Base-by-base conservation (phyloP, 768 basidiomycete species). In the Amanita molliuscula region DNA sequence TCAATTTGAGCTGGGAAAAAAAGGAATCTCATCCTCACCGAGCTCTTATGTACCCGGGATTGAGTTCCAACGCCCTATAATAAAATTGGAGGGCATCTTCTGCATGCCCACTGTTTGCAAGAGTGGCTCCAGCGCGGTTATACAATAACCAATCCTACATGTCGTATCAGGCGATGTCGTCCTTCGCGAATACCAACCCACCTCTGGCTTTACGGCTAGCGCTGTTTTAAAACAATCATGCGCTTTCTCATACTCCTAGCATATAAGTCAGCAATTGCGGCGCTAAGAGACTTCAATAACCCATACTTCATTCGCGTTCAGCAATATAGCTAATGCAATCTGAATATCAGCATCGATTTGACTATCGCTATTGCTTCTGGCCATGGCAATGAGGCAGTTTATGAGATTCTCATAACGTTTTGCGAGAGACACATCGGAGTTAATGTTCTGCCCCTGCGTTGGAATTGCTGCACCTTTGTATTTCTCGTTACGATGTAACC, bases 161-260 rank as follows among this genome's bases (percentile, higher is more conserved):
- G 15, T 33, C 20, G 25, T 15, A 13, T 46, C 38, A 18, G 15
- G 8, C n/a, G 23, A 8, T n/a, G 15, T 16, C 9, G 34, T 9
- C n/a, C n/a, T 7, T 35, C 10, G 3, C 6, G 16, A 21, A 18
- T 18, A 21, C 15, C n/a, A 37, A 60, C 73, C 49, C 61, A 96
- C 94, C 48, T 92, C 83, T 2, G 93, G 95, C 51, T 91, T 75
- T 45, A 92, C 82, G 3, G 82, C 82, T 53, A 98, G 67, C 1
- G 96, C 96, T 0, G 94, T 76, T 43, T 74, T 73, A 68, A 99
- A 97, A 69, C 96, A 99, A 62, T 99, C 96, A 53, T 85, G 82
- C 0, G 95, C 92, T 63, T 92, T 94, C 18, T 69, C 74, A 58
- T 90, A 98, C 40, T 97, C 94, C 89, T 93, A 53, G 8, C 47